Percentiles rank a stretch among this genome's conserved stretches.
phyloP scores from a whole-genome alignment of 1,284 basidiomycete species.

The Heterobasidion irregulare region DNA sequence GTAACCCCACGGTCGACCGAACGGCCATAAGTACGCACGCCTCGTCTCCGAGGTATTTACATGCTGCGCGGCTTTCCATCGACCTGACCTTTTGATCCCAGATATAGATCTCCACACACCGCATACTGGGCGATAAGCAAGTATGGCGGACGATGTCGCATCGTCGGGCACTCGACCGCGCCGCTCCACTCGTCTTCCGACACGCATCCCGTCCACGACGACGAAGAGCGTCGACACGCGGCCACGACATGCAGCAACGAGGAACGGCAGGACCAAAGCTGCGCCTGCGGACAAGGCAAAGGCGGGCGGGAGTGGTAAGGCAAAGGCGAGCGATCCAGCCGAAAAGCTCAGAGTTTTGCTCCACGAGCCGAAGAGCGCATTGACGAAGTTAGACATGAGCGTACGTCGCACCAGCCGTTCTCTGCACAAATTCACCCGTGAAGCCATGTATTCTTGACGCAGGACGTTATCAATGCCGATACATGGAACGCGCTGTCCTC shows the following conservation, averaged over 20 bases:
- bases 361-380: conserved; percentile 39
- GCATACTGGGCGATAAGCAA: too few species aligned
- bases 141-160: too few species aligned
- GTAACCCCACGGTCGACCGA: too few species aligned
- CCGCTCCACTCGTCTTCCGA: background rate
- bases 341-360: conserved; percentile 24
- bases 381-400: conserved; percentile 41
- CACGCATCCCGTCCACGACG: background rate
- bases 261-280: too few species aligned
- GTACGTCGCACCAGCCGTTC: conserved; percentile 27
- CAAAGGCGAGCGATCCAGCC: conserved; percentile 10
- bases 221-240: background rate
- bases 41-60: too few species aligned
- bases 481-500: conserved; percentile 41
- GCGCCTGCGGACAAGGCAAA: too few species aligned
- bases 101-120: too few species aligned
- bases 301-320: background rate
- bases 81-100: too few species aligned
- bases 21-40: too few species aligned
- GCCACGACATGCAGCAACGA: background rate
- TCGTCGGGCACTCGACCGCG: background rate
- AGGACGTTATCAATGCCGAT: conserved; percentile 44
- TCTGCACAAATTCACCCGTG: background rate
- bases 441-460: background rate
- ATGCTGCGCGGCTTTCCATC: too few species aligned